Percentiles rank a stretch among this genome's conserved stretches.
Conservation (phyloP, 2,329 filamentous ascomycete genomes). For the Stachybotrys chartarum region DNA sequence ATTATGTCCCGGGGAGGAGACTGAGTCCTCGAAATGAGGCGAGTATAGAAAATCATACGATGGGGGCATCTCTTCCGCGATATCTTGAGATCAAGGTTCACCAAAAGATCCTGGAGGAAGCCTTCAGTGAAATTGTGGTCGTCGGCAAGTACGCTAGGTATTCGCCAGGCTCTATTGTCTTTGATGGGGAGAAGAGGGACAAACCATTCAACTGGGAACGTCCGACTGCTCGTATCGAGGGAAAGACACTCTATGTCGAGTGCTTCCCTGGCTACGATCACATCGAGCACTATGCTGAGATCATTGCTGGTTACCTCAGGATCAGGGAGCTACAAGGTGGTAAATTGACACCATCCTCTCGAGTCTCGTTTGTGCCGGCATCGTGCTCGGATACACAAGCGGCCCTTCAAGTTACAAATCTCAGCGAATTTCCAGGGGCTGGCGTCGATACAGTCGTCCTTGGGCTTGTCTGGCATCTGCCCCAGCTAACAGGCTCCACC, state of each 20-base stretch:
- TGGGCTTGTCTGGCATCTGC: conserved; percentile 1
- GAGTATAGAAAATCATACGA: neutral
- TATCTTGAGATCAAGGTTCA: conserved; percentile 1
- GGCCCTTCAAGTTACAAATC: neutral
- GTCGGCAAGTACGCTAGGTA: neutral
- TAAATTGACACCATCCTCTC: neutral
- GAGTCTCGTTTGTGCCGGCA: neutral
- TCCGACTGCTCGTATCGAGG: neutral
- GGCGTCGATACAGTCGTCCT: neutral
- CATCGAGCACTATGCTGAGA: neutral
- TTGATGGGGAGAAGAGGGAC: conserved; percentile 1
- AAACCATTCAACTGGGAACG: conserved; percentile 2
- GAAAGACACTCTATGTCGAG: neutral
- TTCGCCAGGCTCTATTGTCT: neutral
- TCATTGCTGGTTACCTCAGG: conserved; percentile 1
- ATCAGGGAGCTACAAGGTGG: neutral
- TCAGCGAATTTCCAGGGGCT: neutral
- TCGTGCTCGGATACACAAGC: conserved; percentile 1
- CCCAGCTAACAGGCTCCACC: neutral
- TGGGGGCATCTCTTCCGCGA: neutral
- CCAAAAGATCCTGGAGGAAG: neutral
- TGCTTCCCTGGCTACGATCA: conserved; percentile 1
- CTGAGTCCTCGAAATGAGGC: neutral
- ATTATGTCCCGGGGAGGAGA: neutral
- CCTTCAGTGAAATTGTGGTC: neutral